These are phyloP conservation scores for Nematocida sp. DNA, from an alignment of 371 early-diverging fungal genomes.

Conservation along the genomic window DNA sequence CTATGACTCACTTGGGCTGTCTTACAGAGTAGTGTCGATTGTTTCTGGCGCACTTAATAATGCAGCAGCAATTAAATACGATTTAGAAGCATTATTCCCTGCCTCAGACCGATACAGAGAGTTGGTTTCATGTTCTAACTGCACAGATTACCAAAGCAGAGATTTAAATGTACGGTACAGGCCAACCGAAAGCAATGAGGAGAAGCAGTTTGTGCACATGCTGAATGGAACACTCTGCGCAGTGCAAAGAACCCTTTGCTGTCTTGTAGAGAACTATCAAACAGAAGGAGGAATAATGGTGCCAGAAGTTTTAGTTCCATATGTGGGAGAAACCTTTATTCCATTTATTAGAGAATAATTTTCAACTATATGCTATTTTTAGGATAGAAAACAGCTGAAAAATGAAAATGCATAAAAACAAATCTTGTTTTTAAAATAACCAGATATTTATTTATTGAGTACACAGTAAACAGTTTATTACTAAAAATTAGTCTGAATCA, in stretches of 20 bases:
- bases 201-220: conserved; percentile 92
- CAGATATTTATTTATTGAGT: background rate
- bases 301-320: conserved; percentile 73
- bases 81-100: conserved; percentile 99
- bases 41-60: conserved; percentile 96
- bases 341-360: conserved; percentile 21
- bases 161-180: conserved; percentile 92
- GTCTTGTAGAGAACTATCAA: conserved; percentile 94
- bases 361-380: background rate
- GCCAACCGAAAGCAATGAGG: conserved; percentile 76
- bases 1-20: conserved; percentile 81
- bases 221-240: conserved; percentile 96
- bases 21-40: conserved; percentile 89
- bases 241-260: conserved; percentile 92
- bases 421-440: background rate
- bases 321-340: conserved; percentile 58
- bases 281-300: conserved; percentile 73
- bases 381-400: background rate
- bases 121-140: conserved; percentile 97
- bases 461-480: background rate
- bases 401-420: background rate
- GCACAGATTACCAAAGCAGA: conserved; percentile 94
- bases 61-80: conserved; percentile 98
- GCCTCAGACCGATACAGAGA: conserved; percentile 87
- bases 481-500: background rate